A percentile compares a stretch with the other conserved stretches of the same genome.
These are phyloP conservation scores for Talaromyces thailandensis DNA, from an alignment of 495 filamentous ascomycete genomes.

Conservation along the genomic window DNA sequence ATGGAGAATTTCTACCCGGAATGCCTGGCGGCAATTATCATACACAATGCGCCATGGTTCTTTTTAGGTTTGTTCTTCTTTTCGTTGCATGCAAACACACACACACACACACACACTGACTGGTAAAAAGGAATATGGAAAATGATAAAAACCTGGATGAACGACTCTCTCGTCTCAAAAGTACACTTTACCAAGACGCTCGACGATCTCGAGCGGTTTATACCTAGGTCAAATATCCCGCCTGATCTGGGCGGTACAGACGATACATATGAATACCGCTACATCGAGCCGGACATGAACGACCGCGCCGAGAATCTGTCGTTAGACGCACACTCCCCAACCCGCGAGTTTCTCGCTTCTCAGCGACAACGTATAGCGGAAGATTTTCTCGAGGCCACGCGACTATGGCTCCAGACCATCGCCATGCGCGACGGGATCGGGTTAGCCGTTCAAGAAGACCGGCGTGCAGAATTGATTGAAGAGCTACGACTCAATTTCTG, in stretches of 20 bases:
- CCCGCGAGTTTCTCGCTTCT: constrained; percentile 47
- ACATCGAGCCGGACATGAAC: constrained; percentile 60
- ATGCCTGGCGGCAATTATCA: constrained; percentile 71
- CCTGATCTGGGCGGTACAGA: constrained; percentile 66
- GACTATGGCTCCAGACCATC: constrained; percentile 44
- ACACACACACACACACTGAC: neutral
- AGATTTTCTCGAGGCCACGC: constrained; percentile 57
- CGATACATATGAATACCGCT: constrained; percentile 73
- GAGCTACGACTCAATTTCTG: constrained; percentile 71
- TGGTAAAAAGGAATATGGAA: constrained; percentile 62
- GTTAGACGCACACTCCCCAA: constrained; percentile 38
- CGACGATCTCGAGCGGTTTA: constrained; percentile 67
- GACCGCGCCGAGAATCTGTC: constrained; percentile 55
- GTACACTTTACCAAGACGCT: constrained; percentile 82
- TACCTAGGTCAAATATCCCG: constrained; percentile 57
- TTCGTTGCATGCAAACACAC: neutral
- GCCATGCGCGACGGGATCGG: constrained; percentile 6
- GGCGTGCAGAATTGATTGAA: constrained; percentile 51
- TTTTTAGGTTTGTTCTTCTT: constrained; percentile 58
- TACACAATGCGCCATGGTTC: constrained; percentile 93
- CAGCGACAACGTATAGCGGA: constrained; percentile 52
- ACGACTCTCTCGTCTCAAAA: constrained; percentile 89
- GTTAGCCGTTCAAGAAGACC: constrained; percentile 17
- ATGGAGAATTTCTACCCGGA: constrained; percentile 98
- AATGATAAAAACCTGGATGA: constrained; percentile 88